Conservation (phyloP, 1,284 basidiomycete species). For the Trametes pubescens region DNA sequence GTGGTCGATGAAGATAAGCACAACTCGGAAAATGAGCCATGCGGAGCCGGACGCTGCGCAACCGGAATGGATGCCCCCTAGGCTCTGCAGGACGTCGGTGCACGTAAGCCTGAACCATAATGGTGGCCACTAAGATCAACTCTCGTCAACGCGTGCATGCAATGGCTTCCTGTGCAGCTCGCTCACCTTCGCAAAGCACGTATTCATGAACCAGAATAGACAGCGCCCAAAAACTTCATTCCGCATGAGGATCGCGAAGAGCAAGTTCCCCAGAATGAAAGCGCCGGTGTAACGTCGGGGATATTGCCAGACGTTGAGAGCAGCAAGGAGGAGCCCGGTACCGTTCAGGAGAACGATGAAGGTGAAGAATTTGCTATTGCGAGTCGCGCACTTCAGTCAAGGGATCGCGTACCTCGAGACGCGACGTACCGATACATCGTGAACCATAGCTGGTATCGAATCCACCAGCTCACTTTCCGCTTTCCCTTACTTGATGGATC, state of each 20-base stretch:
- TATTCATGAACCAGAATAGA: conserved; percentile 65
- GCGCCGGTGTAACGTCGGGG: conserved; percentile 65
- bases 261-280: conserved; percentile 62
- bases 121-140: conserved; percentile 62
- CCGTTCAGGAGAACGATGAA: conserved; percentile 60
- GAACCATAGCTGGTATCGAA: conserved; percentile 67
- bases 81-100: conserved; percentile 70
- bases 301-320: conserved; percentile 62
- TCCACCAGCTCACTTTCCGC: conserved; percentile 49
- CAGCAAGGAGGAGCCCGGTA: conserved; percentile 58
- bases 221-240: conserved; percentile 67
- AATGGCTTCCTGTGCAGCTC: too few species aligned
- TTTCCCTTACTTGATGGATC: conserved; percentile 33
- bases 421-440: conserved; percentile 65
- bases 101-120: conserved; percentile 66
- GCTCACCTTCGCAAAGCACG: conserved; percentile 67
- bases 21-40: conserved; percentile 69
- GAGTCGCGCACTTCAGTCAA: not conserved
- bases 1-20: conserved; percentile 60
- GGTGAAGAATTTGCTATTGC: conserved; percentile 65
- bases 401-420: not conserved
- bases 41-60: conserved; percentile 68
- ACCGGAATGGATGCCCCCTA: conserved; percentile 78
- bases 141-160: not conserved
- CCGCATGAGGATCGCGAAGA: conserved; percentile 51